Conservation (phyloP, 257 asterid genomes). For the Scutellaria barbata region DNA sequence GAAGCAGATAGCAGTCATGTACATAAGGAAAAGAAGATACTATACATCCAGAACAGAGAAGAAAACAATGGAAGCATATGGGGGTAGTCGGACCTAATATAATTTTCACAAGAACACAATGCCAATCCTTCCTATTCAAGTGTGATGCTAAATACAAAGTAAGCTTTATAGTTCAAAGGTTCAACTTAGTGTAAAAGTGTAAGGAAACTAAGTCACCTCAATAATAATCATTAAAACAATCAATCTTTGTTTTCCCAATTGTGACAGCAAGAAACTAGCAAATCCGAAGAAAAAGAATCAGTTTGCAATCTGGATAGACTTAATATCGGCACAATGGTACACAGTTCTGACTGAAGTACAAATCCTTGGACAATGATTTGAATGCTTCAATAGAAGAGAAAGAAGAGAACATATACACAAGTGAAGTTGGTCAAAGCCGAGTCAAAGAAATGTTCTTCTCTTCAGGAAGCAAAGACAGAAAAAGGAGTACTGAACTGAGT, state of each 20-base stretch:
- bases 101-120: constrained; percentile 29
- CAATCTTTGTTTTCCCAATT: neutral
- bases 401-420: constrained; percentile 1
- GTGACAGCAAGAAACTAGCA: constrained; percentile 22
- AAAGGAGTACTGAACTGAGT: neutral
- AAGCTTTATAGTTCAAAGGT: constrained; percentile 1
- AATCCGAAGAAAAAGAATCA: neutral
- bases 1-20: constrained; percentile 34
- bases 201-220: constrained; percentile 22
- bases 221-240: neutral
- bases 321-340: constrained; percentile 16
- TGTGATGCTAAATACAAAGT: neutral
- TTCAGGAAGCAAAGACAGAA: neutral
- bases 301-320: constrained; percentile 4
- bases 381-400: constrained; percentile 22
- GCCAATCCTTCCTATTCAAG: neutral
- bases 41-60: constrained; percentile 18
- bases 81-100: neutral
- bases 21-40: constrained; percentile 32
- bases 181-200: constrained; percentile 5
- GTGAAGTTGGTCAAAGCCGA: neutral
- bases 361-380: neutral
- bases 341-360: neutral
- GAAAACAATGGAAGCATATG: constrained; percentile 17
- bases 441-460: neutral